Conservation (phyloP, 805 yeast species). For the Saccharomycopsis capsularis region DNA sequence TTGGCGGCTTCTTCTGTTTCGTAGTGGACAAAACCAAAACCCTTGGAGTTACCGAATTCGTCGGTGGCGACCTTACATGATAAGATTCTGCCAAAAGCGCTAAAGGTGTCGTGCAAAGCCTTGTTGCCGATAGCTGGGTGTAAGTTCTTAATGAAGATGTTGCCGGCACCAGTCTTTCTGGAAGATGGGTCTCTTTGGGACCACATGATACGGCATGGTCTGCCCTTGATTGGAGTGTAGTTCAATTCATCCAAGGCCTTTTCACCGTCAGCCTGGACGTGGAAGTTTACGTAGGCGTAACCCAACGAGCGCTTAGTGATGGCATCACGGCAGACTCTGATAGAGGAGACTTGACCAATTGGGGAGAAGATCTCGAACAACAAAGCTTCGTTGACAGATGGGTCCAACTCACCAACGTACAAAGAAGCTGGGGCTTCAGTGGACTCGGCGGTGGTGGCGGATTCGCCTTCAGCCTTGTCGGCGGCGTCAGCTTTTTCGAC, state of each 20-base stretch:
- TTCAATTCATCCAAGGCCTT: slow-evolving; percentile 92
- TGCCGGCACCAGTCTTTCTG: slow-evolving; percentile 93
- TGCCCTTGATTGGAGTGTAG: slow-evolving; percentile 90
- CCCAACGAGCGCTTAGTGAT: slow-evolving; percentile 95
- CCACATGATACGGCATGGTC: slow-evolving; percentile 99
- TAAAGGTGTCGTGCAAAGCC: slow-evolving; percentile 95
- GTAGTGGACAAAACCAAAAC: slow-evolving; percentile 97
- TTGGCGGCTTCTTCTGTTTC: slow-evolving; percentile 87
- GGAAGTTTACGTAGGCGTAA: slow-evolving; percentile 97
- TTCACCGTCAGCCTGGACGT: slow-evolving; percentile 82
- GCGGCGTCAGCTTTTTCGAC: slow-evolving; percentile 29
- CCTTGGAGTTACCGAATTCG: slow-evolving; percentile 83
- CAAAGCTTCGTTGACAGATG: slow-evolving; percentile 86
- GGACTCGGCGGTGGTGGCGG: slow-evolving; percentile 34
- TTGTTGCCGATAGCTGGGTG: slow-evolving; percentile 98
- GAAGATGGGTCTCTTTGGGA: slow-evolving; percentile 97
- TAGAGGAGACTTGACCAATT: slow-evolving; percentile 91
- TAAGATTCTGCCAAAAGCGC: slow-evolving; percentile 91
- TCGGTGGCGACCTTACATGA: slow-evolving; percentile 97
- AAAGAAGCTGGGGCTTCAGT: slow-evolving; percentile 72
- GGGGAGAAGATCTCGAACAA: slow-evolving; percentile 92
- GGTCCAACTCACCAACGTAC: slow-evolving; percentile 96
- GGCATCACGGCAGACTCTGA: slow-evolving; percentile 98
- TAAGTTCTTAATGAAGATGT: slow-evolving; percentile 95
- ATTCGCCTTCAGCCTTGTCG: slow-evolving; percentile 24